phyloP scores from a whole-genome alignment of 208 protist species.

The Wallacemonas sp. region DNA sequence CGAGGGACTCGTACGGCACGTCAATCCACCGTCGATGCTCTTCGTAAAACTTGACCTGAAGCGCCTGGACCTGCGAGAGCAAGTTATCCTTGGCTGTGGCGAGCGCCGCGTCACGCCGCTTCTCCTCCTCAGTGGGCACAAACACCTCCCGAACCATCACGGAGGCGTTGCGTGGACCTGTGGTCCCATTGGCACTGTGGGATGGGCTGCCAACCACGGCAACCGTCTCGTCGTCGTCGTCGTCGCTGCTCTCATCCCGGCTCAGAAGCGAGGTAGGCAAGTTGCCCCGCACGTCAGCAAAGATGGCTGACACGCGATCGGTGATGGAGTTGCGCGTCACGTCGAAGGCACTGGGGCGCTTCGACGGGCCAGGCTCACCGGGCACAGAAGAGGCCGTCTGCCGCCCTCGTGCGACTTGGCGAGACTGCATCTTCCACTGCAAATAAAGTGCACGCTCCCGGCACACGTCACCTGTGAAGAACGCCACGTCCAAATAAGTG shows the following conservation, averaged over 20 bases:
- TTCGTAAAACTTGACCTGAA: conserved; percentile 78
- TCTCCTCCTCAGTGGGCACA: conserved; percentile 49
- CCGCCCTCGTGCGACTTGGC: background rate
- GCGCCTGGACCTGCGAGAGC: conserved; percentile 65
- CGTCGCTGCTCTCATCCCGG: conserved; percentile 28
- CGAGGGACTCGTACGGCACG: conserved; percentile 58
- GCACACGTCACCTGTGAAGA: conserved; percentile 64
- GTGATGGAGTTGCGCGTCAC: conserved; percentile 60
- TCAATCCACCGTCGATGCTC: conserved; percentile 85
- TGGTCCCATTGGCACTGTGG: background rate
- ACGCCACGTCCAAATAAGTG: conserved; percentile 45
- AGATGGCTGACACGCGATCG: conserved; percentile 43
- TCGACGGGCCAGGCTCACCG: too few species aligned
- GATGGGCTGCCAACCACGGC: background rate
- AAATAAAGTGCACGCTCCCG: conserved; percentile 63
- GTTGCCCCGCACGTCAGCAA: conserved; percentile 40
- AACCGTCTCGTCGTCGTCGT: conserved; percentile 20
- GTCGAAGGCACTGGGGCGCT: conserved; percentile 51
- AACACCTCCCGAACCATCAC: conserved; percentile 38
- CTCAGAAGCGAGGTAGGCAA: conserved; percentile 54
- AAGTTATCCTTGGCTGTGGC: conserved; percentile 71
- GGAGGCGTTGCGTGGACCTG: background rate
- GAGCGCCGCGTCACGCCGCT: conserved; percentile 36
- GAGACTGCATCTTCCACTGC: conserved; percentile 46
- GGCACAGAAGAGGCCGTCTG: background rate